phyloP scores from a whole-genome alignment of 129 eudicot species.

The Calendula officinalis region DNA sequence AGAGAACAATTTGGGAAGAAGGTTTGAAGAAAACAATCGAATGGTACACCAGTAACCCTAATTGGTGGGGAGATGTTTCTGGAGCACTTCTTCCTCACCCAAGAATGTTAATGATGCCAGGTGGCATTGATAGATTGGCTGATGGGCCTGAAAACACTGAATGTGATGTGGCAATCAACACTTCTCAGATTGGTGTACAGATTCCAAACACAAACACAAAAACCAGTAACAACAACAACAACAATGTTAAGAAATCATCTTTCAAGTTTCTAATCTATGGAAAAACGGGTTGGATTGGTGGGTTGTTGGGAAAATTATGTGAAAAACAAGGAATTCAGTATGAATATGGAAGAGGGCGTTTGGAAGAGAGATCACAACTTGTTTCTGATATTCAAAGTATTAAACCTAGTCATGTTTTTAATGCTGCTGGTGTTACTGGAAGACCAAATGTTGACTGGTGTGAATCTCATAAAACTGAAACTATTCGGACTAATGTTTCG shows the following conservation, averaged over 20 bases:
- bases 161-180: slow-evolving; percentile 26
- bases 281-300: slow-evolving; percentile 71
- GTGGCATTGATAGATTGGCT: slow-evolving; percentile 18
- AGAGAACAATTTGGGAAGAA: neutral
- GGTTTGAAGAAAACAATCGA: neutral
- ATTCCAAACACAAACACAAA: slow-evolving; percentile 37
- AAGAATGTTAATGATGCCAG: slow-evolving; percentile 31
- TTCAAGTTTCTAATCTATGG: slow-evolving; percentile 89
- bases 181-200: slow-evolving; percentile 40
- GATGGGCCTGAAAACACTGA: slow-evolving; percentile 14
- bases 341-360: neutral
- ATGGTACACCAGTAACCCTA: neutral
- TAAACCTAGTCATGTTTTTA: slow-evolving; percentile 30
- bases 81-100: slow-evolving; percentile 19
- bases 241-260: slow-evolving; percentile 49
- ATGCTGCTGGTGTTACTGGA: slow-evolving; percentile 36
- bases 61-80: neutral
- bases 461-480: neutral
- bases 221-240: slow-evolving; percentile 23
- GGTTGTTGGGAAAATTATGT: neutral
- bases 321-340: neutral
- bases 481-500: slow-evolving; percentile 45
- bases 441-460: slow-evolving; percentile 38
- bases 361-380: neutral
- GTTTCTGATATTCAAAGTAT: neutral